Evolutionary conservation across 805 yeast species (phyloP), one percentile per base, ranked within the genome.

Genomic region (Saturnispora zaruensis): DNA sequence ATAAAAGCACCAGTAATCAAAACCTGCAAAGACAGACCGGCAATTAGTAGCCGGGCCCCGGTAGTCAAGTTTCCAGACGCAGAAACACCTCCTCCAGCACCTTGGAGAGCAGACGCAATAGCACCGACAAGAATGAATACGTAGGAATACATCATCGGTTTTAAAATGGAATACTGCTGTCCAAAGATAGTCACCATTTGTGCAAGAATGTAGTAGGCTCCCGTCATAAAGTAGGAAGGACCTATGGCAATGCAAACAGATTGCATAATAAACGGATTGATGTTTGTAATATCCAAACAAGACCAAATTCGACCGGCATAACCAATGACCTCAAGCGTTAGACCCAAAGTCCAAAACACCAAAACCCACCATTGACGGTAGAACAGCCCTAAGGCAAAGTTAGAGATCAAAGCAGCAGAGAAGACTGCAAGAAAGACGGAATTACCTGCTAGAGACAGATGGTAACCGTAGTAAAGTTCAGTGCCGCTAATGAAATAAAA

Each of bases 201-300:
- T 8, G 81, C 85, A 53, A 86, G 64, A 50, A 79, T 71, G 55
- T 73, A 81, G 64, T 86, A 86, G 3, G 85, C 69, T 2, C 87
- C 91, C 5, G 82, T 95, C 84, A 83, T 82, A 41, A 82, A 70
- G 62, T 86, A 81, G 4, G 82, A 84, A 0, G 95, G 95, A 0
- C 86, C 88, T 44, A 86, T 65, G 0, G 87, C 82, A 49, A 84
- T 68, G 55, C 79, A 69, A 50, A 79, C 70, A 54, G 81, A 76
- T 61, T 86, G 90, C 53, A 79, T 65, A 40, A 82, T 54, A 59
- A 72, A 86, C 37, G 69, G 63, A 42, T 69, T 61, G 33, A 61
- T 47, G 34, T 64, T 56, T 8, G 45, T 41, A 16, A 48, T 41
- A 52, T 72, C 60, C 41, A 58, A 53, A 24, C 73, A 70, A 2